Evolutionary conservation across 371 early-diverging fungal species (phyloP).

Genomic region (Umbelopsis sp.): DNA sequence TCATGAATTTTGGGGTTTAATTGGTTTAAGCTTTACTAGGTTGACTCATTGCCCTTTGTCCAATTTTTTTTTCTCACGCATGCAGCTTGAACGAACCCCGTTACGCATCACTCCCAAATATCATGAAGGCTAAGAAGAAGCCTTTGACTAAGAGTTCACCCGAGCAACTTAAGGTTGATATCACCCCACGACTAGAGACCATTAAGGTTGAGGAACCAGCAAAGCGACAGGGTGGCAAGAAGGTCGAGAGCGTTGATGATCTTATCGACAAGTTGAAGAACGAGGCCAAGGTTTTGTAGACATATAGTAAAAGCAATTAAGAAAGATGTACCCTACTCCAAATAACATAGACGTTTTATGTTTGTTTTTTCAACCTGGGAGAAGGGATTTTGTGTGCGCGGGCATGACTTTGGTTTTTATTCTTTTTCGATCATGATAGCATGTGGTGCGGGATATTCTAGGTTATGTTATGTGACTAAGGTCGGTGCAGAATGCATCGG

Average conservation of each 20-base stretch:
- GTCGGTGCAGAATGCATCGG: neutral
- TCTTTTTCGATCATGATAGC: too few relatives aligned
- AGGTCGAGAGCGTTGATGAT: conserved; percentile 94
- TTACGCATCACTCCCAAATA: conserved; percentile 93
- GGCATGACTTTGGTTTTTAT: neutral
- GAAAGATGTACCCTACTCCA: neutral
- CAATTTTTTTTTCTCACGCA: conserved; percentile 1
- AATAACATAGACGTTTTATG: neutral
- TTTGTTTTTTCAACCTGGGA: neutral
- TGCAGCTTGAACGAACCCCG: conserved; percentile 92
- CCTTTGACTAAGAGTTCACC: conserved; percentile 83
- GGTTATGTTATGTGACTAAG: neutral
- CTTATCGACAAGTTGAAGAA: conserved; percentile 87
- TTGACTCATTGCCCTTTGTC: neutral
- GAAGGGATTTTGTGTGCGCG: too few relatives aligned
- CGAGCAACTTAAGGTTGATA: conserved; percentile 84
- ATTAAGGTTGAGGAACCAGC: conserved; percentile 93
- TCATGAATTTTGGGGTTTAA: too few relatives aligned
- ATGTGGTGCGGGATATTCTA: neutral
- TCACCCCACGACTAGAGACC: conserved; percentile 81
- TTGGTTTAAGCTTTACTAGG: neutral
- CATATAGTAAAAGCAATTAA: neutral
- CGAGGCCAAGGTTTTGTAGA: conserved; percentile 59
- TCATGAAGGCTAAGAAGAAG: conserved; percentile 99
- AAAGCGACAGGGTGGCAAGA: conserved; percentile 91